Evolutionary conservation across 2,329 filamentous ascomycete genomes (phyloP).

Genomic region (Emericellopsis cladophorae): DNA sequence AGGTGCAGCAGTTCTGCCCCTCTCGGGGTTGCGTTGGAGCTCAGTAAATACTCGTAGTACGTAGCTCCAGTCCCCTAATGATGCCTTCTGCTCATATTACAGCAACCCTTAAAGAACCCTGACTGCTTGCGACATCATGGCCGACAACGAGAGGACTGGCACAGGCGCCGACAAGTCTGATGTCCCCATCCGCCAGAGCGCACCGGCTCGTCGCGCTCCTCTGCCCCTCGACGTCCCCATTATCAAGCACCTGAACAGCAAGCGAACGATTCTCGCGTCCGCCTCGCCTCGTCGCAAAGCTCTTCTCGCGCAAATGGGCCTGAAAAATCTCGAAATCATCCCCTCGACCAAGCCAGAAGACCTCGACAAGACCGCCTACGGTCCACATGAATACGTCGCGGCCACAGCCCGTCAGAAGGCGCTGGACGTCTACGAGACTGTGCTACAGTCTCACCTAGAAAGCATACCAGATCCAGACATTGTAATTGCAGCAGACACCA

Average conservation of each 20-base stretch:
- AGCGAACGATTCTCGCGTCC: conserved; percentile 81
- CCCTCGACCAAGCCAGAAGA: conserved; percentile 79
- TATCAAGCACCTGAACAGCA: conserved; percentile 60
- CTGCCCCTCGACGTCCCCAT: conserved; percentile 69
- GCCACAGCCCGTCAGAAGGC: conserved; percentile 78
- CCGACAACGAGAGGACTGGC: too few relatives aligned
- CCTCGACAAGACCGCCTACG: conserved; percentile 60
- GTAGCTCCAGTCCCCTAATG: too few relatives aligned
- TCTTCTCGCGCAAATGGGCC: conserved; percentile 68
- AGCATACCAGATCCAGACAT: conserved; percentile 59
- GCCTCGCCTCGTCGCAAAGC: conserved; percentile 75
- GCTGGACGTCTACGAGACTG: conserved; percentile 51
- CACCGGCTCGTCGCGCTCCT: conserved; percentile 34
- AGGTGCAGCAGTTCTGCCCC: too few relatives aligned
- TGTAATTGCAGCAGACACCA: conserved; percentile 81
- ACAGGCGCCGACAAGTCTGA: conserved; percentile 1
- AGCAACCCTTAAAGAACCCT: too few relatives aligned
- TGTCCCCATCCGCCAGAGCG: conserved; percentile 5
- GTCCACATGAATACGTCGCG: conserved; percentile 83
- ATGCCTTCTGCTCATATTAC: too few relatives aligned
- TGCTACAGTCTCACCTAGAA: conserved; percentile 27
- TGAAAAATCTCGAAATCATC: conserved; percentile 69
- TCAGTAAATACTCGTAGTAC: too few relatives aligned
- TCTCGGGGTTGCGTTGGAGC: too few relatives aligned
- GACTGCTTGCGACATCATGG: too few relatives aligned